Evolutionary conservation across 495 filamentous ascomycete genomes (phyloP).

Genomic region (Pseudevernia furfuracea): DNA sequence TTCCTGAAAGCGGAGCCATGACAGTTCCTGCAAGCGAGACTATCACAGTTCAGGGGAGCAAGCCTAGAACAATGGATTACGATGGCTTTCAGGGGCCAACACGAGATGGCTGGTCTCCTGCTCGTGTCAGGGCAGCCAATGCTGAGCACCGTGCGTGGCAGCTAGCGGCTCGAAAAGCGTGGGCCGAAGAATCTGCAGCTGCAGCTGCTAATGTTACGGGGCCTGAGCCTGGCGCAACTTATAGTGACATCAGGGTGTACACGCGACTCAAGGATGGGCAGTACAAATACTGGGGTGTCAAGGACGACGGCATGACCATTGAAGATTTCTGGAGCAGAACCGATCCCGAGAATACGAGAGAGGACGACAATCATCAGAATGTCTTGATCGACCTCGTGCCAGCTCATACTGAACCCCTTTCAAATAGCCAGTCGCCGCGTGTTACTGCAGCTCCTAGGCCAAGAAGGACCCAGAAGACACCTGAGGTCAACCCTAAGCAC

Average conservation of each 20-base stretch:
- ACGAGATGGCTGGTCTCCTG: conserved; percentile 1
- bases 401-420: no score
- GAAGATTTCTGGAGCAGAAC: background rate
- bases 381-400: background rate
- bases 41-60: no score
- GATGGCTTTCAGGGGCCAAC: no score
- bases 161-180: background rate
- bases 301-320: background rate
- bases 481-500: background rate
- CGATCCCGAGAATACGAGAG: background rate
- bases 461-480: no score
- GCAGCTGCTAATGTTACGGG: background rate
- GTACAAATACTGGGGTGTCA: conserved; percentile 5
- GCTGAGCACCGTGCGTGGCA: background rate
- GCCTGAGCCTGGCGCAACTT: background rate
- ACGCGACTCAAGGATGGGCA: background rate
- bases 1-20: no score
- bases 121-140: background rate
- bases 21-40: no score
- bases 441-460: no score
- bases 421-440: background rate
- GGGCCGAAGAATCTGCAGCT: no score
- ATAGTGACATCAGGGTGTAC: background rate
- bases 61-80: no score
- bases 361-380: background rate